These are phyloP conservation scores for Talaromyces sp. DNA, from an alignment of 2,329 filamentous ascomycete genomes.

Conservation along the genomic window DNA sequence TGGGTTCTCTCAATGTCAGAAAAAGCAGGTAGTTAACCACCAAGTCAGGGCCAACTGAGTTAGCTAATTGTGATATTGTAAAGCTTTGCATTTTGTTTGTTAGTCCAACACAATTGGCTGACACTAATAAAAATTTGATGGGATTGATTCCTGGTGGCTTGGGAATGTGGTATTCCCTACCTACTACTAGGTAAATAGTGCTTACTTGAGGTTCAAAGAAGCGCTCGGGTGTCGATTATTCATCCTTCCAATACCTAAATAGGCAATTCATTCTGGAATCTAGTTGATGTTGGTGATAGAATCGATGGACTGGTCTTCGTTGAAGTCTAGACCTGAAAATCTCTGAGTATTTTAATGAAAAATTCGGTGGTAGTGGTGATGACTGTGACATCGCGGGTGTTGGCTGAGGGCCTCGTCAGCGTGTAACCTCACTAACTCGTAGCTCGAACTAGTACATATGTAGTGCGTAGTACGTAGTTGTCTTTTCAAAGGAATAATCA, in stretches of 20 bases:
- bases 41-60: background rate
- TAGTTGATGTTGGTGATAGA: background rate
- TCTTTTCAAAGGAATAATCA: background rate
- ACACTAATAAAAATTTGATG: background rate
- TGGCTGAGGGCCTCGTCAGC: background rate
- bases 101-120: background rate
- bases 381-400: background rate
- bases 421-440: background rate
- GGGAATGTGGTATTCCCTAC: background rate
- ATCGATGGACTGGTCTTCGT: background rate
- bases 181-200: background rate
- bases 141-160: background rate
- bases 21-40: background rate
- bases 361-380: background rate
- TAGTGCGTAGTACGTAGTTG: background rate
- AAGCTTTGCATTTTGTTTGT: background rate
- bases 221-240: background rate
- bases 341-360: background rate
- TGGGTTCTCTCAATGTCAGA: no score
- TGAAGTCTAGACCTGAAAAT: background rate
- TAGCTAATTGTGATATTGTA: background rate
- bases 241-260: background rate
- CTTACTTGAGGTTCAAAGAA: background rate
- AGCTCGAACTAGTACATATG: background rate
- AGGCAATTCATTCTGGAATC: background rate